Base-by-base conservation (phyloP, 2,329 filamentous ascomycete species). In the Fusarium sp. region DNA sequence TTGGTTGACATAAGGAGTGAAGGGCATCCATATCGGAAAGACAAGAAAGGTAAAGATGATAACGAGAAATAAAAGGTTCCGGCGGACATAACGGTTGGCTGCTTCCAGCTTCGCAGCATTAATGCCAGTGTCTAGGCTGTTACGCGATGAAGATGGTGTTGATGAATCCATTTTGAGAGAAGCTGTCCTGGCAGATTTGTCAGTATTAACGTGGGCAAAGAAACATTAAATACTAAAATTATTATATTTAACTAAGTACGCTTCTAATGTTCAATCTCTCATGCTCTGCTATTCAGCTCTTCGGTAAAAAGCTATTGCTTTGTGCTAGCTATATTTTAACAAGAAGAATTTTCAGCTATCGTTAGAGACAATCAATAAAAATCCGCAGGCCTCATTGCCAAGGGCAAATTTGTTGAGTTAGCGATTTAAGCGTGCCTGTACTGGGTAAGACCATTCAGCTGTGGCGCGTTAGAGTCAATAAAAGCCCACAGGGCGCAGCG, bases 81-180 rank as follows among this genome's bases (percentile, higher is more conserved):
- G 72, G 23, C 69, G 70, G 46, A 72, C 37, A 56, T 72, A 72
- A 9, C 69, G 56, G 37, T 72, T 72, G 8, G 70, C 70, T 69
- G 59, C 59, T 38, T 72, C 69, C 5, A 72, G 56, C 21, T 72
- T 72, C 5, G 59, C 59, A 50, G 70, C 70, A 19, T 69, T 16
- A 23, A 40, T 49, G 37, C 70, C 69, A 59, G 11, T 60, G 44
- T 72, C 54, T 21, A 69, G 40, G 16, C 54, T 72, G 37, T 43
- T 37, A n/a, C 57, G 28, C 5, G 68, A 60, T 15, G 69, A 37
- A 8, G 54, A 50, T 54, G 67, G 52, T 46, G 18, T 35, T 59
- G 61, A 44, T 35, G 38, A 54, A 38, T 37, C 19, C 69, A 71
- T 71, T 19, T 33, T 63, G 23, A 13, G n/a, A 38, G 18, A 37